phyloP scores from a whole-genome alignment of 1,284 basidiomycete species.

The Ceratobasidium sp. region DNA sequence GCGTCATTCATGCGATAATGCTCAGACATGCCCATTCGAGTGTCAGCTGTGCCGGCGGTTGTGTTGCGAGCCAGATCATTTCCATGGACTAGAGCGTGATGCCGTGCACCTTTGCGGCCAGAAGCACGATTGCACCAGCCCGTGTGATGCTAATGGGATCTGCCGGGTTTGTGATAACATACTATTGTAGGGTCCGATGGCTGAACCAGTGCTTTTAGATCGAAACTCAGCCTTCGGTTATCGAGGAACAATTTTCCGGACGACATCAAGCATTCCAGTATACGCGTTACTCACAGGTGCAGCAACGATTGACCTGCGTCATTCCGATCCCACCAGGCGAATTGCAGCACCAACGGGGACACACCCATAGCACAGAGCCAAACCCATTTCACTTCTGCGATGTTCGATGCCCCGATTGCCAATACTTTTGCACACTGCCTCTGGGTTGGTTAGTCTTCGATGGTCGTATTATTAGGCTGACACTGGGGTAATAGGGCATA shows the following conservation, averaged over 20 bases:
- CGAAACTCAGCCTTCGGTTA: slow-evolving; percentile 65
- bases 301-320: slow-evolving; percentile 63
- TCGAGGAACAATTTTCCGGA: slow-evolving; percentile 62
- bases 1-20: slow-evolving; percentile 62
- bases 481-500: slow-evolving; percentile 60
- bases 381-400: slow-evolving; percentile 65
- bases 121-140: slow-evolving; percentile 54
- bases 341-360: slow-evolving; percentile 60
- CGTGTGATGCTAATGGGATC: slow-evolving; percentile 57
- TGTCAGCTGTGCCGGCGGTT: slow-evolving; percentile 67
- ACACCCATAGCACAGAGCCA: slow-evolving; percentile 61
- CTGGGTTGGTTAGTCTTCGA: slow-evolving; percentile 56
- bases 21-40: slow-evolving; percentile 63
- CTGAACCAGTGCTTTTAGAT: slow-evolving; percentile 60
- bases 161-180: slow-evolving; percentile 23
- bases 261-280: slow-evolving; percentile 62
- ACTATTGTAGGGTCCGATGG: too few relatives aligned
- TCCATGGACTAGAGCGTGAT: slow-evolving; percentile 61
- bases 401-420: slow-evolving; percentile 65
- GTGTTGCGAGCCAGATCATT: slow-evolving; percentile 62
- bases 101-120: slow-evolving; percentile 70
- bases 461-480: slow-evolving; percentile 1
- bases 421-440: slow-evolving; percentile 69
- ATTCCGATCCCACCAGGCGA: slow-evolving; percentile 61
- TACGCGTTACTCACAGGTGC: slow-evolving; percentile 55